Base-by-base conservation (phyloP, 305 asterid species). In the Fraxinus greggii region DNA sequence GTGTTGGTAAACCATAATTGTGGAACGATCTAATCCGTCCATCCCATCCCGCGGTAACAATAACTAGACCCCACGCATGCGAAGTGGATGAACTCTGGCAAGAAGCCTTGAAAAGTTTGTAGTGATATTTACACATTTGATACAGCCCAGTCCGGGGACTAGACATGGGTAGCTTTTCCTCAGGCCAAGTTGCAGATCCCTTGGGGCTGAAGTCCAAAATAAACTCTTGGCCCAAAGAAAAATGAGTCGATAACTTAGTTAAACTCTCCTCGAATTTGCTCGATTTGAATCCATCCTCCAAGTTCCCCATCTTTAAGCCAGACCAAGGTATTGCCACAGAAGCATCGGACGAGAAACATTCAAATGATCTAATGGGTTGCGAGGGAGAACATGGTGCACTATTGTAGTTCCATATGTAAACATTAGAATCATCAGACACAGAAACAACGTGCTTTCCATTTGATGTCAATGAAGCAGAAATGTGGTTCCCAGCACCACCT, bases 161-260 rank as follows among this genome's bases (percentile, higher is more conserved):
- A 4, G 94, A 83, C 3, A 80, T 28, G 0, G 92, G 94, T 75
- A 92, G 97, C 89, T 92, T 93, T 83, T 95, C 99, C 89, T 96
- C 99, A 0, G 99, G 99, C 99, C 99, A 96, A 67, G 99, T 96
- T 32, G 98, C 99, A 1, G 97, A 89, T 73, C 93, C 95, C 77
- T 87, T 90, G 13, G 92, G 86, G 80, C 82, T 87, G 78, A 93
- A 83, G 86, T 90, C 97, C 2, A 90, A 51, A 82, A 85, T 90
- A 72, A 89, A 88, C 72, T 93, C 95, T 48, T 88, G 92, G 79
- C 89, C 88, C 76, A 89, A 80, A 21, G 97, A 90, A 86, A 92
- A 90, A 79, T 87, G 87, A 42, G 92, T 65, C 72, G 91, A 83
- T 9, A 86, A 48, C 5, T 78, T 85, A 21, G 83, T 79, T 24